Evolutionary conservation across 2,329 filamentous ascomycete species (phyloP), one percentile per base, ranked within the genome.

Genomic region (Aspergillus awamori): DNA sequence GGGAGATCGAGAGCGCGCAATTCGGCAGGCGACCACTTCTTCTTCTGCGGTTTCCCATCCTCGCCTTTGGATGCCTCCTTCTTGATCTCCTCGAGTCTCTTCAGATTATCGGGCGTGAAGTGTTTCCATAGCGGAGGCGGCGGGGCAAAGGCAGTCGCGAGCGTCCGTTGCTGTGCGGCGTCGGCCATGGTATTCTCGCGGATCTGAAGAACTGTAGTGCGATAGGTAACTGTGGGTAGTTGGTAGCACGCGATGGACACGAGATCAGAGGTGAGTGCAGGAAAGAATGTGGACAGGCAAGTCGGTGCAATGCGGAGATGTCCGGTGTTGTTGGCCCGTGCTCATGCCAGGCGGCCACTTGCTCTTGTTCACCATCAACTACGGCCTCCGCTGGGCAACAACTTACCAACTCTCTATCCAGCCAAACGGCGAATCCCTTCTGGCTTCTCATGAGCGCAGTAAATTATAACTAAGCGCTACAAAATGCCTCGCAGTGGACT

Each of bases 111-210:
- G 3, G 87, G 76, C 0, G 92, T 97, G 78, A 98, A 98, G 74
- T 91, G 84, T 67, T 89, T 89, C 88, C 91, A 98, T 79, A 97
- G 96, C 0, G 89, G 88, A 26, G 95, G 95, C 26, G 95, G 95
- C 56, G 90, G 87, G 24, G 95, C 94, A 74, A 93, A 97, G 43
- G 89, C 87, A 24, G 89, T 87, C 26, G 87, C 83, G 30, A 80
- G 69, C 57, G 77, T 67, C 69, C 71, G 70, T 65, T 77, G 76
- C 49, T 81, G 78, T 57, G 79, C 79, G 61, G 82, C 81, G 56
- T 87, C 87, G 60, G 86, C 86, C 89, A 91, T 92, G 51, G 11
- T 58, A n/a, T 51, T 49, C 20, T 38, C 7, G 8, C 22, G 43
- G 26, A 38, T 17, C 17, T 11, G 5, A 24, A 24, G 5, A 26